These are phyloP conservation scores for Epichloe sylvatica DNA, from an alignment of 2,329 filamentous ascomycete genomes.

Conservation along the genomic window DNA sequence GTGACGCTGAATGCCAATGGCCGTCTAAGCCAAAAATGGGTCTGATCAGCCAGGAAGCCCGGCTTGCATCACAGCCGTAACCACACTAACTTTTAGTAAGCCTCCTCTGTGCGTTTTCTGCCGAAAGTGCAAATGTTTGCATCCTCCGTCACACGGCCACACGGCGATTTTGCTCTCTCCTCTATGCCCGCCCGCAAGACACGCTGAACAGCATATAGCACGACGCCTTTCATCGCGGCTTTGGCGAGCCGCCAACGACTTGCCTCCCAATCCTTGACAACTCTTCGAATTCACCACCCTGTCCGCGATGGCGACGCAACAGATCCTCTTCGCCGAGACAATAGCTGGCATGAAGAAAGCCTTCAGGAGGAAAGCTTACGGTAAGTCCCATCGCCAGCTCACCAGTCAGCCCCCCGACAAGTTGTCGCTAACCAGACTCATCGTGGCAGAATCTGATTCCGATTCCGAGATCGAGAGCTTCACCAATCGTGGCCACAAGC, in stretches of 20 bases:
- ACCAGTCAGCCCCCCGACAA: neutral
- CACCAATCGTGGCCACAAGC: constrained; percentile 65
- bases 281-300: neutral
- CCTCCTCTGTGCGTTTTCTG: neutral
- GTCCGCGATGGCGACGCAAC: constrained; percentile 34
- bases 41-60: no score
- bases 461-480: constrained; percentile 56
- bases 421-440: constrained; percentile 10
- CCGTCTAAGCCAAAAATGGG: neutral
- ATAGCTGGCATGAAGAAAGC: constrained; percentile 56
- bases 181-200: neutral
- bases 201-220: neutral
- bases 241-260: neutral
- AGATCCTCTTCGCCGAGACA: constrained; percentile 51
- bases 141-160: neutral
- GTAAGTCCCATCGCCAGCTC: constrained; percentile 22
- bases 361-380: constrained; percentile 48
- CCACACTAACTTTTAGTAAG: neutral
- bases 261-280: neutral
- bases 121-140: neutral
- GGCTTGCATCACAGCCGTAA: neutral
- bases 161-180: neutral
- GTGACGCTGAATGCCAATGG: neutral
- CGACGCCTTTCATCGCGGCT: neutral
- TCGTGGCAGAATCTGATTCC: constrained; percentile 55